Base-by-base conservation (phyloP, 2,329 filamentous ascomycete genomes). In the Fusarium neocosmosporiellum region DNA sequence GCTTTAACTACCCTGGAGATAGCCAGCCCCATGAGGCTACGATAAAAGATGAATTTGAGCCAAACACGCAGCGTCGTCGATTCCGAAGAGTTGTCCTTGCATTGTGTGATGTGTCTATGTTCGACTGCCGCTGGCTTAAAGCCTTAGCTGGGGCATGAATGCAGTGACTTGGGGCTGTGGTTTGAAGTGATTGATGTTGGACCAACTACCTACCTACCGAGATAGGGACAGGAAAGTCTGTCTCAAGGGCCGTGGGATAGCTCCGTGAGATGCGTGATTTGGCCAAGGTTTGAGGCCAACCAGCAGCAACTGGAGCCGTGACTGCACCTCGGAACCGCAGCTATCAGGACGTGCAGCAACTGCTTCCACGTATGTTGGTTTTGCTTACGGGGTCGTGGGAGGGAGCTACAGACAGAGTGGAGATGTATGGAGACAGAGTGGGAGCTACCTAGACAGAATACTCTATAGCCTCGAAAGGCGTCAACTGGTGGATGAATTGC, bases 31-130 rank as follows among this genome's bases (percentile, higher is more conserved):
- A 69, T 75, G 71, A 77, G 80, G 79, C 78, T 80, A 82, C 74
- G 79, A 81, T 78, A 79, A 81, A 81, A 81, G 77, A 80, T 80
- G 73, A 80, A 79, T 78, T 78, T 79, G 67, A 78, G 76, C 77
- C 75, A 76, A 78, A 74, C 71, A 77, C 74, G 63, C 71, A 75
- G 68, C 74, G 75, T 78, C 72, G 75, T 78, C 72, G 71, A 77
- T 75, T 70, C 73, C 60, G 64, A 59, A 67, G 37, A 50, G 57
- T 58, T 66, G 31, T 22, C 37, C 34, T 22, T 24, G 16, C 43
- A 33, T 55, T 36, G 33, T 46, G 13, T 31, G 20, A 24, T 14
- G 68, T 70, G 63, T 8, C 27, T 27, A 70, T 41, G 16, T n/a
- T 8, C 37, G 22, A 27, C 5, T 57, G 20, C 8, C 27, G 29